Evolutionary conservation across 331 rosid species (phyloP), one percentile per base, ranked within the genome.

Genomic region (Malus hybrid): DNA sequence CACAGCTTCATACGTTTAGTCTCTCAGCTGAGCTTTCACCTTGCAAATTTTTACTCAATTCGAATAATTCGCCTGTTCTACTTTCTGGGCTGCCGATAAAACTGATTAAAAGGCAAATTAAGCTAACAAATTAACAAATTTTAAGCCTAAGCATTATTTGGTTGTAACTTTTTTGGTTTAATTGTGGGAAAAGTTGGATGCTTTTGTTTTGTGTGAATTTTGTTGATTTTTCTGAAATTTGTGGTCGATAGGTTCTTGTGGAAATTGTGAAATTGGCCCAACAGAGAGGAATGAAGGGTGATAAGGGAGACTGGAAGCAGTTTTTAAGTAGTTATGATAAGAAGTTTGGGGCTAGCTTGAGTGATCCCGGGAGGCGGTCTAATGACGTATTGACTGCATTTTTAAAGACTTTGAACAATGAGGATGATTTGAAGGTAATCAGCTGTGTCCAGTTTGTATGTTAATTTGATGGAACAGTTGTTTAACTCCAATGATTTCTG

Each of bases 311-410:
- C 65, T 94, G 99, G 99, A 92, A 90, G 76, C 89, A 88, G 48
- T 94, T 91, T 75, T 83, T 92, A 57, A 69, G 65, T 12, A 61
- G 63, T 77, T 24, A 85, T 42, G 99, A 94, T 76, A 84, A 54
- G 32, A 83, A 75, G 83, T 82, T 87, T n/a, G 97, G 99, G 76
- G 73, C 89, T 39, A 28, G 72, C 48, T 50, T 88, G 89, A 87
- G 97, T 69, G 96, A 94, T 72, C 99, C 99, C 4, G 70, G 89
- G 6, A 90, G 73, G 85, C 83, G 92, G 81, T 55, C 93, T 70
- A 85, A 57, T 75, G 87, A 88, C 64, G 34, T 67, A 0, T 83
- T 94, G 90, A 82, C 80, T 74, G 83, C 88, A 24, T 92, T 90
- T 83, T 79, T 94, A 6, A 92, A 86, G 89, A 80, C 96, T 7